phyloP scores from a whole-genome alignment of 2,329 filamentous ascomycete species.

The Venturia asperata region DNA sequence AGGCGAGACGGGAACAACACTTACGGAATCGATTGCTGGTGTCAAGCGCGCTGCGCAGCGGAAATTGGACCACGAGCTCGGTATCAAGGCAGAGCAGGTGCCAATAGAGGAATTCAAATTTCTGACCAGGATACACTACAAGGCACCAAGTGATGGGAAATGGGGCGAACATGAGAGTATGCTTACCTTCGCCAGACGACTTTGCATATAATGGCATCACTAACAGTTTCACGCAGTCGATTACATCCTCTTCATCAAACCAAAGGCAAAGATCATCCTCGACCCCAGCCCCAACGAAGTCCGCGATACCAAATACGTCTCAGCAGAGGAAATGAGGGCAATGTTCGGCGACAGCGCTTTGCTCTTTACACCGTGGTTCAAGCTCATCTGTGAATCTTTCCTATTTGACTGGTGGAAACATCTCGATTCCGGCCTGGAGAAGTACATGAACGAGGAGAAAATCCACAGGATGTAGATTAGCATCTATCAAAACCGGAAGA shows the following conservation, averaged over 20 bases:
- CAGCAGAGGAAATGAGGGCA: constrained; percentile 69
- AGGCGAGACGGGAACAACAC: constrained; percentile 70
- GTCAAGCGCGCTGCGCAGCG: constrained; percentile 88
- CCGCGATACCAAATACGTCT: constrained; percentile 75
- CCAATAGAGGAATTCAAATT: constrained; percentile 88
- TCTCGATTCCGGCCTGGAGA: constrained; percentile 71
- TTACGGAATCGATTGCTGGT: constrained; percentile 72
- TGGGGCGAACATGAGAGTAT: constrained; percentile 98
- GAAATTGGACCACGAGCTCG: constrained; percentile 90
- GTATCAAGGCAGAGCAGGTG: constrained; percentile 82
- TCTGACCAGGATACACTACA: constrained; percentile 95
- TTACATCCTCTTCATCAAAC: constrained; percentile 95
- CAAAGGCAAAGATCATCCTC: constrained; percentile 70
- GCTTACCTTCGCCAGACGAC: constrained; percentile 29
- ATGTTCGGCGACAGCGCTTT: constrained; percentile 76
- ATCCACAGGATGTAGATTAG: constrained; percentile 69
- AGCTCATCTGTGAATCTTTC: constrained; percentile 96
- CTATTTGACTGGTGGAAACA: constrained; percentile 96
- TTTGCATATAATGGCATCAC: not conserved
- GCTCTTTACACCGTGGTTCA: constrained; percentile 97
- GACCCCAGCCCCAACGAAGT: constrained; percentile 82
- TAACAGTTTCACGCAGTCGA: constrained; percentile 57
- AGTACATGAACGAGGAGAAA: constrained; percentile 76
- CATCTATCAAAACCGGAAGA: not conserved
- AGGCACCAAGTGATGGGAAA: constrained; percentile 91